Conservation (phyloP, 768 basidiomycete species). For the Melanogaster broomeanus region DNA sequence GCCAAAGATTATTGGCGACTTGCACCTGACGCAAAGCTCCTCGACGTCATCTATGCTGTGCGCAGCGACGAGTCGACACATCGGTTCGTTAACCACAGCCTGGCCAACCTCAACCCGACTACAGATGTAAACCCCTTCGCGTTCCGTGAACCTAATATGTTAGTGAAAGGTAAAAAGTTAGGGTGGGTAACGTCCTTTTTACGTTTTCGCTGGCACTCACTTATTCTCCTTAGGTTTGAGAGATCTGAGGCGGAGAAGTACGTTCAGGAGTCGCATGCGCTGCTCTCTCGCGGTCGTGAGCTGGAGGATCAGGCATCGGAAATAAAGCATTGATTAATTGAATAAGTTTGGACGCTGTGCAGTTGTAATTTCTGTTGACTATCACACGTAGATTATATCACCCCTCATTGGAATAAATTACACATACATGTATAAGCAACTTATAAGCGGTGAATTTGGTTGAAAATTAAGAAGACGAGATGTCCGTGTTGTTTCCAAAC, state of each 20-base stretch:
- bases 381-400: constrained; percentile 14
- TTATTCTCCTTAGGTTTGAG: constrained; percentile 52
- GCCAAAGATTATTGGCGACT: constrained; percentile 97
- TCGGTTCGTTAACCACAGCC: constrained; percentile 93
- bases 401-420: constrained; percentile 18
- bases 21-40: constrained; percentile 64
- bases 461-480: too few species aligned
- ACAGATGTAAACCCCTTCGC: constrained; percentile 91
- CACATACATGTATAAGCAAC: too few species aligned
- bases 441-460: not conserved
- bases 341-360: constrained; percentile 1
- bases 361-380: constrained; percentile 2
- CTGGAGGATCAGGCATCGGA: constrained; percentile 19
- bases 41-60: constrained; percentile 90
- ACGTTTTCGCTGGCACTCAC: constrained; percentile 18
- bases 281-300: constrained; percentile 44
- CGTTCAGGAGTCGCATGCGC: constrained; percentile 58
- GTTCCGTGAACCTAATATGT: constrained; percentile 85
- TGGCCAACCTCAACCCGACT: constrained; percentile 78
- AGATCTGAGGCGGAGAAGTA: constrained; percentile 66
- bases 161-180: constrained; percentile 71
- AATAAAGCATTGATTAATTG: constrained; percentile 25
- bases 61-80: constrained; percentile 93
- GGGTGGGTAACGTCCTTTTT: constrained; percentile 50
- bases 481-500: too few species aligned